These are phyloP conservation scores for Debaryomyces psychrophilus DNA, from an alignment of 1,139 yeast genomes.

Conservation along the genomic window DNA sequence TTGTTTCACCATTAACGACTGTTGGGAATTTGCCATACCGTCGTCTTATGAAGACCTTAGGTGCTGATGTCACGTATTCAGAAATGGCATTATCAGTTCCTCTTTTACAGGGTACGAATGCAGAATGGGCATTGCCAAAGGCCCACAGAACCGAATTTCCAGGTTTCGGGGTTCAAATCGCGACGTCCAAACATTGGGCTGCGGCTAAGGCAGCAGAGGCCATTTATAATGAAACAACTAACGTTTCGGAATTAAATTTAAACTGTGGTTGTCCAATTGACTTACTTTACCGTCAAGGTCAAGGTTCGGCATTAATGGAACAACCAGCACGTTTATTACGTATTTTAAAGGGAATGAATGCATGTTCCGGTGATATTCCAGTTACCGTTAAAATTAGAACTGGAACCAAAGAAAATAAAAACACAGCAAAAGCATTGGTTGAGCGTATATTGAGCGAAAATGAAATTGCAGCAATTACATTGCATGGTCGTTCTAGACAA, in stretches of 20 bases:
- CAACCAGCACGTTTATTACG: slow-evolving; percentile 81
- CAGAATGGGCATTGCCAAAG: slow-evolving; percentile 97
- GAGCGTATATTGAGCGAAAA: slow-evolving; percentile 72
- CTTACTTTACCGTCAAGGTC: slow-evolving; percentile 86
- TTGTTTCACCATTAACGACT: slow-evolving; percentile 93
- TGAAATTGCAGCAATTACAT: slow-evolving; percentile 86
- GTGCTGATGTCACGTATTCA: slow-evolving; percentile 91
- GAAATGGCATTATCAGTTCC: slow-evolving; percentile 95
- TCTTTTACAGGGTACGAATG: slow-evolving; percentile 81
- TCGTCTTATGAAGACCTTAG: slow-evolving; percentile 85
- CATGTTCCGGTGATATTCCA: slow-evolving; percentile 86
- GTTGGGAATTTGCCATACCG: slow-evolving; percentile 97
- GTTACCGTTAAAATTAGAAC: slow-evolving; percentile 90
- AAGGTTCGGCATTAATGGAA: slow-evolving; percentile 92
- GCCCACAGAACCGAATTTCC: slow-evolving; percentile 83
- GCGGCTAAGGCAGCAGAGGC: slow-evolving; percentile 90
- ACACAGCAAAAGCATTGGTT: slow-evolving; percentile 79
- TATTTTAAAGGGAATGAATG: slow-evolving; percentile 85
- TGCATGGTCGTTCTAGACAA: slow-evolving; percentile 95
- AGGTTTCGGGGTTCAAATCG: slow-evolving; percentile 92
- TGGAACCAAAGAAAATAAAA: slow-evolving; percentile 83
- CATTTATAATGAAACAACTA: slow-evolving; percentile 55
- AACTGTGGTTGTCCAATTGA: slow-evolving; percentile 99
- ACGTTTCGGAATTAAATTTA: slow-evolving; percentile 78
- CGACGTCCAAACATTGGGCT: slow-evolving; percentile 91